phyloP scores from a whole-genome alignment of 768 basidiomycete genomes.

The Suillus fuscotomentosus region DNA sequence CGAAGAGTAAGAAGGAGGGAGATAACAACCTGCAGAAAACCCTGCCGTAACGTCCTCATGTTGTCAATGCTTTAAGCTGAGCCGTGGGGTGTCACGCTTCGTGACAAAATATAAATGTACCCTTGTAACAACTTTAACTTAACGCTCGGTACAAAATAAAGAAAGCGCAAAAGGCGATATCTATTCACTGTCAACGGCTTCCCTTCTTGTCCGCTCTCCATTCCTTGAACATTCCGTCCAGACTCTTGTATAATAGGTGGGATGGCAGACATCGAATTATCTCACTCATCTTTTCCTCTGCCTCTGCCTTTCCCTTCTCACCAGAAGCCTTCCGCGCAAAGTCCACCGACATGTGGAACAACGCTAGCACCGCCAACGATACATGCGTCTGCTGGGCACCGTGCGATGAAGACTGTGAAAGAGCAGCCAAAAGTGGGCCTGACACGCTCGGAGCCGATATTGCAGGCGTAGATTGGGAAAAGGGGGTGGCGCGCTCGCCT shows the following conservation, averaged over 20 bases:
- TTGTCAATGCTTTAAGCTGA: background rate
- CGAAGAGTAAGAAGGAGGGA: conserved; percentile 1
- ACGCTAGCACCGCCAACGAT: conserved; percentile 87
- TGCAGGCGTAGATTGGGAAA: conserved; percentile 60
- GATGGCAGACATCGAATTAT: conserved; percentile 88
- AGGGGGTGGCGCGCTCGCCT: conserved; percentile 77
- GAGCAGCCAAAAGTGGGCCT: conserved; percentile 68
- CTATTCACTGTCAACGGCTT: conserved; percentile 34
- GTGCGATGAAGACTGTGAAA: conserved; percentile 76
- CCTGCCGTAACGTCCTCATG: conserved; percentile 2
- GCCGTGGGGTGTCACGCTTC: background rate
- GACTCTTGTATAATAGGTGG: conserved; percentile 82
- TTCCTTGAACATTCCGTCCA: conserved; percentile 95
- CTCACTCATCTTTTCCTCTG: conserved; percentile 78
- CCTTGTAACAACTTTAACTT: background rate
- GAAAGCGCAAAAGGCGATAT: conserved; percentile 1
- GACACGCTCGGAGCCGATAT: conserved; percentile 63
- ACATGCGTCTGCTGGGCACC: conserved; percentile 92
- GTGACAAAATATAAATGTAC: background rate
- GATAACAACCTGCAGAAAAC: conserved; percentile 2
- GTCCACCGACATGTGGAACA: conserved; percentile 83
- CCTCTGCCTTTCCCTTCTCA: conserved; percentile 67
- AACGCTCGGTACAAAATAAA: background rate
- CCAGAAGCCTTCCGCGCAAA: conserved; percentile 72
- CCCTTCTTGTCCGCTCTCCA: conserved; percentile 85